A percentile compares a stretch with the other conserved stretches of the same genome.
These are phyloP conservation scores for Xylariaceae sp. DNA, from an alignment of 2,329 filamentous ascomycete species.

Conservation along the genomic window DNA sequence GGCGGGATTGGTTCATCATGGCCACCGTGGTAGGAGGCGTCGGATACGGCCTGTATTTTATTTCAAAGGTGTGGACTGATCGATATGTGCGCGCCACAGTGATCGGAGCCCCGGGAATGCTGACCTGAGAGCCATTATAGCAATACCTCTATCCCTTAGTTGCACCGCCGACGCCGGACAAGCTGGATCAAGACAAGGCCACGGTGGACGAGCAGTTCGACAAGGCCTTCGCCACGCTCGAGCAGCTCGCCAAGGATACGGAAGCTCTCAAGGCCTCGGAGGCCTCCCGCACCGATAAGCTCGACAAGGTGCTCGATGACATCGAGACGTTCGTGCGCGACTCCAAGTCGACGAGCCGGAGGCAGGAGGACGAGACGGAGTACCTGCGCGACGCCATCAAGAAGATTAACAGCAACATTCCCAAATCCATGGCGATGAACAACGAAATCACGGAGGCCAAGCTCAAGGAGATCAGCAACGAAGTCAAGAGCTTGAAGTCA, in stretches of 20 bases:
- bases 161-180: constrained; percentile 86
- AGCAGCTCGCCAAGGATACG: constrained; percentile 88
- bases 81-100: background rate
- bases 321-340: constrained; percentile 78
- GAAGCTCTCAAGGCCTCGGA: constrained; percentile 82
- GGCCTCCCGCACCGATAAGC: constrained; percentile 71
- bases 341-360: constrained; percentile 72
- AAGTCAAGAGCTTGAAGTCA: constrained; percentile 89
- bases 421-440: constrained; percentile 81
- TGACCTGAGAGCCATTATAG: constrained; percentile 45
- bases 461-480: constrained; percentile 76
- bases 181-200: constrained; percentile 90
- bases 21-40: constrained; percentile 89
- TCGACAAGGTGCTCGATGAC: constrained; percentile 76
- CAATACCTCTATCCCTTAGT: constrained; percentile 90
- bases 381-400: constrained; percentile 82
- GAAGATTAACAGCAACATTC: constrained; percentile 75
- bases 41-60: constrained; percentile 79
- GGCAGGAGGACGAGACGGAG: constrained; percentile 82
- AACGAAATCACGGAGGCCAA: constrained; percentile 77
- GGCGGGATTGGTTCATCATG: constrained; percentile 99
- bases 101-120: background rate
- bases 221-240: constrained; percentile 82
- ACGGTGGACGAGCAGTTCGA: constrained; percentile 91
- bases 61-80: constrained; percentile 63